Base-by-base conservation (phyloP, 2,329 filamentous ascomycete genomes). In the Xylariaceae sp. region DNA sequence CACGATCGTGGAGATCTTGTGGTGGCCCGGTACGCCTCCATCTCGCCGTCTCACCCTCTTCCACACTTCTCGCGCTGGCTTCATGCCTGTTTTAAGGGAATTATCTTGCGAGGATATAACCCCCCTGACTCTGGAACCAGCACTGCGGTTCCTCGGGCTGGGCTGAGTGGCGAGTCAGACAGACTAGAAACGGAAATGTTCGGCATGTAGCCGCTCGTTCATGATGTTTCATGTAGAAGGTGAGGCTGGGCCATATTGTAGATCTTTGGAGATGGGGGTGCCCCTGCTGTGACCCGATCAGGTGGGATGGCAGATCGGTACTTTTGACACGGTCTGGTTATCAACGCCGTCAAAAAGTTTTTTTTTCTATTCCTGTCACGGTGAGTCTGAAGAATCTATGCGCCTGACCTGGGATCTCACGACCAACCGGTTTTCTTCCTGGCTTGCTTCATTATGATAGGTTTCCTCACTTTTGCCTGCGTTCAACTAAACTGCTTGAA, bases 191-290 rank as follows among this genome's bases (percentile, higher is more conserved):
- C 17, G 54, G 56, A 6, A 39, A 35, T 35, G 10, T 55, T 57
- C 60, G 57, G 60, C 55, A 60, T 51, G 60, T 53, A 62, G 55
- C 60, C 60, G 60, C 10, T 53, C 51, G 4, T 48, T 59, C 52
- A 58, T 62, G 49, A 53, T 56, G 18, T 35, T 53, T 11, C 39
- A 51, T 35, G 17, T 51, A 51, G 23, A 51, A n/a, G 13, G 23
- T n/a, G 17, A 51, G 49, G 49, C 49, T 23, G 9, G 17, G 49
- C 34, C 35, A 6, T 45, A 45, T 45, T 45, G 42, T 45, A 45
- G 42, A 45, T 45, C 42, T 45, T 45, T 45, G 42, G 42, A 45
- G 42, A 45, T 15, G 42, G 42, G 42, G 13, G 42, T n/a, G 37
- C 37, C 8, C 42, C 42, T 13, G 42, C 13, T 45, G 42, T 45